Evolutionary conservation across 2,329 filamentous ascomycete species (phyloP).

Genomic region (Tolypocladium cylindrosporum): DNA sequence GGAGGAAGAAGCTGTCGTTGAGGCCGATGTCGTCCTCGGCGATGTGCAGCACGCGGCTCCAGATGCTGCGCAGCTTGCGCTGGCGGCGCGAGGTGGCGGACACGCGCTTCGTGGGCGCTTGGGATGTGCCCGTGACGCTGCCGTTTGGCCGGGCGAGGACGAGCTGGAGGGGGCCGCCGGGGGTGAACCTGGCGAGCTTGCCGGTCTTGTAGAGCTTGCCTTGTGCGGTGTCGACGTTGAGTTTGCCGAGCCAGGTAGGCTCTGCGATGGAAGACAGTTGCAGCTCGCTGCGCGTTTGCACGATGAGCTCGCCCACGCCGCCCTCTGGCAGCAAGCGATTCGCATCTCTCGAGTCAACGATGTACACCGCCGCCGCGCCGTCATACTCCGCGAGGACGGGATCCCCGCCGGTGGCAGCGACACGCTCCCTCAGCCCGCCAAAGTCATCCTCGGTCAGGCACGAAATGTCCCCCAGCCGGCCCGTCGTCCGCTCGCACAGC

Average conservation of each 20-base stretch:
- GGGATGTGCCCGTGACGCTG: neutral
- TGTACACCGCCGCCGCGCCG: conserved; percentile 22
- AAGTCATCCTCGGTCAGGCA: conserved; percentile 24
- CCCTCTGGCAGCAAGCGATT: conserved; percentile 27
- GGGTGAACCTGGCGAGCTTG: conserved; percentile 27
- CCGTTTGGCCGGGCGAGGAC: conserved; percentile 7
- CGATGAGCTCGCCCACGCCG: conserved; percentile 32
- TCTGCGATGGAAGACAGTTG: conserved; percentile 13
- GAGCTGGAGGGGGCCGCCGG: conserved; percentile 18
- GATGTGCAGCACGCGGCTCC: conserved; percentile 35
- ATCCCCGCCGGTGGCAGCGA: conserved; percentile 6
- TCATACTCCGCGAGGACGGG: conserved; percentile 12
- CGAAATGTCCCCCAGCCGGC: conserved; percentile 21
- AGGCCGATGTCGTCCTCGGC: conserved; percentile 36
- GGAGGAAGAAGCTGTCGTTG: conserved; percentile 49
- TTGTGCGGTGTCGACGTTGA: conserved; percentile 5
- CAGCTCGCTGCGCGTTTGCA: conserved; percentile 20
- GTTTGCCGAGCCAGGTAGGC: conserved; percentile 17
- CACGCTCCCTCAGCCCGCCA: conserved; percentile 17
- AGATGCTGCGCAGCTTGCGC: conserved; percentile 33
- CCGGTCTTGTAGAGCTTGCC: conserved; percentile 28
- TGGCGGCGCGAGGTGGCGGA: conserved; percentile 31
- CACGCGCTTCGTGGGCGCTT: conserved; percentile 16
- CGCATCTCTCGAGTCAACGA: conserved; percentile 26
- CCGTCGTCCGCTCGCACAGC: conserved; percentile 30